Conservation (phyloP, 257 asterid species). For the Nicotiana obtusifolia region DNA sequence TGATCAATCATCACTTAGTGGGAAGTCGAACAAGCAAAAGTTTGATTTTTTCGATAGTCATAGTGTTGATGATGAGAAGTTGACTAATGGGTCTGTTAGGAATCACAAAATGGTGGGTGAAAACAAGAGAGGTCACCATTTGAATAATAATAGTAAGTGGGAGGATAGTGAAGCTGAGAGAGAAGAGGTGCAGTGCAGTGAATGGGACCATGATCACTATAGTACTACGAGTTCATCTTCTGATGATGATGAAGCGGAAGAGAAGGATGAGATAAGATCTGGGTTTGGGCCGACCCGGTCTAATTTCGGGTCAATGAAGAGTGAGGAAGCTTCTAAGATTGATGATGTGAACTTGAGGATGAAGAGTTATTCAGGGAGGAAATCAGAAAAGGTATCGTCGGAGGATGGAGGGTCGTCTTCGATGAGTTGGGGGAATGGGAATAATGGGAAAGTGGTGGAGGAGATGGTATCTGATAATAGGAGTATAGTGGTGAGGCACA, state of each 20-base stretch:
- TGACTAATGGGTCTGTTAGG: constrained; percentile 25
- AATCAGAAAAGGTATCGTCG: constrained; percentile 41
- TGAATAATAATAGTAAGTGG: constrained; percentile 10
- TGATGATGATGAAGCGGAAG: constrained; percentile 35
- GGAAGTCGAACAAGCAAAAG: constrained; percentile 15
- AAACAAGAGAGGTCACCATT: constrained; percentile 15
- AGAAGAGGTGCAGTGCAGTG: constrained; percentile 95
- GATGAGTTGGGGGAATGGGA: constrained; percentile 67
- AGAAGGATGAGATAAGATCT: constrained; percentile 40
- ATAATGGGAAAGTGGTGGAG: constrained; percentile 25
- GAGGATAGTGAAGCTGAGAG: constrained; percentile 54
- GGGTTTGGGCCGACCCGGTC: constrained; percentile 51
- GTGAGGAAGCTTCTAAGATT: constrained; percentile 21
- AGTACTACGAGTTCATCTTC: constrained; percentile 51
- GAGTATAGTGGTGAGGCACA: constrained; percentile 82
- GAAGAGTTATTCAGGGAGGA: constrained; percentile 27
- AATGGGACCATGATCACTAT: constrained; percentile 84
- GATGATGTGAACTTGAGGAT: constrained; percentile 17
- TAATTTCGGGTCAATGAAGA: constrained; percentile 45
- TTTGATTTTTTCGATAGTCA: constrained; percentile 27
- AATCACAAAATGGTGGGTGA: constrained; percentile 6
- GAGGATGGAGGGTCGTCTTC: constrained; percentile 64
- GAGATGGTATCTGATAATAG: constrained; percentile 53
- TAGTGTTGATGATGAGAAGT: constrained; percentile 44
- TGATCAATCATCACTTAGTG: constrained; percentile 2